These are phyloP conservation scores for Phaeosphaeria sp. DNA, from an alignment of 2,329 filamentous ascomycete genomes.

Conservation along the genomic window DNA sequence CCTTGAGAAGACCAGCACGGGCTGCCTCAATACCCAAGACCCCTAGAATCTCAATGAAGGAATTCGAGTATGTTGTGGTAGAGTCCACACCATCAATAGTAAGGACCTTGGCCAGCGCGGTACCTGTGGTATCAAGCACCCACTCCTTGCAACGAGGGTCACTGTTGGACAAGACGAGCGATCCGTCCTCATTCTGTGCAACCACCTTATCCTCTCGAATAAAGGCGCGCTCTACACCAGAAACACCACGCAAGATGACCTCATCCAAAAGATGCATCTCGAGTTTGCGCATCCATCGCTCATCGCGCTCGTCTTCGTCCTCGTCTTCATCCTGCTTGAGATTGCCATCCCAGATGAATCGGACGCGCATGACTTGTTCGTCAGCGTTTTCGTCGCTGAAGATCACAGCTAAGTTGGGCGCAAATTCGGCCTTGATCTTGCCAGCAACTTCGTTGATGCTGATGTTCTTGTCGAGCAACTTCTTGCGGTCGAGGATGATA, in stretches of 20 bases:
- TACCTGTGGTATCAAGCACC: slow-evolving; percentile 95
- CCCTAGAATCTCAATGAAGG: slow-evolving; percentile 91
- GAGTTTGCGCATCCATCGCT: slow-evolving; percentile 81
- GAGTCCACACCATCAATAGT: slow-evolving; percentile 87
- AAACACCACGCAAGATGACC: slow-evolving; percentile 87
- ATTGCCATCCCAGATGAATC: slow-evolving; percentile 69
- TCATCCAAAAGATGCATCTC: slow-evolving; percentile 91
- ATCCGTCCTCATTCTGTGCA: slow-evolving; percentile 73
- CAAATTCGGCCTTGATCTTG: slow-evolving; percentile 88
- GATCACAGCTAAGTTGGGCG: slow-evolving; percentile 77
- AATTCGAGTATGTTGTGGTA: slow-evolving; percentile 88
- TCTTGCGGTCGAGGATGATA: slow-evolving; percentile 90
- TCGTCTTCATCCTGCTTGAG: slow-evolving; percentile 70
- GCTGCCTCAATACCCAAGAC: slow-evolving; percentile 97
- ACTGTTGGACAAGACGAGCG: slow-evolving; percentile 74
- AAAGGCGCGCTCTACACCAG: slow-evolving; percentile 89
- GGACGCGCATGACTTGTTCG: slow-evolving; percentile 90
- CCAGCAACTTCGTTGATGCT: slow-evolving; percentile 88
- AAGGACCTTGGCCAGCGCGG: slow-evolving; percentile 82
- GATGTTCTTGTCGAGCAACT: slow-evolving; percentile 92
- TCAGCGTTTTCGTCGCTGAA: slow-evolving; percentile 99
- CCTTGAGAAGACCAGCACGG: slow-evolving; percentile 82
- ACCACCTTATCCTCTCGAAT: slow-evolving; percentile 64
- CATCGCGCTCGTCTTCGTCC: slow-evolving; percentile 76
- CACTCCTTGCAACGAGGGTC: slow-evolving; percentile 84